These are phyloP conservation scores for Ustilaginoidea virens DNA, from an alignment of 2,329 filamentous ascomycete genomes.

Conservation along the genomic window DNA sequence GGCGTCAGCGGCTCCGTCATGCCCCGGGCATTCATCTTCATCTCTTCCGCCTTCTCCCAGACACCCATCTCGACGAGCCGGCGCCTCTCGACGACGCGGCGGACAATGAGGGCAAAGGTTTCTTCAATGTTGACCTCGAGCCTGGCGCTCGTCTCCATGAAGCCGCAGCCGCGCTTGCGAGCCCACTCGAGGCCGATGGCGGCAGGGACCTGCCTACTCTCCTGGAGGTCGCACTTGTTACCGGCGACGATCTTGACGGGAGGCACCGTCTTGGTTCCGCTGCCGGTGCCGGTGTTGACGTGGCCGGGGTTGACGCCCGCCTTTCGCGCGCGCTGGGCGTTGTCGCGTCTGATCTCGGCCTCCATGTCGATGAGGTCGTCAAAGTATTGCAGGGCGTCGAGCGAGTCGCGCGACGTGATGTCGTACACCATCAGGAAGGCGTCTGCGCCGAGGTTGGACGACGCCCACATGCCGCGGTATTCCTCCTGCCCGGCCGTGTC, in stretches of 20 bases:
- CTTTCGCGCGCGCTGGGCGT: conserved; percentile 35
- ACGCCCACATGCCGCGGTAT: conserved; percentile 76
- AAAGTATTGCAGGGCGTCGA: conserved; percentile 62
- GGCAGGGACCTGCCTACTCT: conserved; percentile 52
- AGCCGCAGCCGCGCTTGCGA: conserved; percentile 54
- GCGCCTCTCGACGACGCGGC: conserved; percentile 44
- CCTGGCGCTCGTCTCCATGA: conserved; percentile 79
- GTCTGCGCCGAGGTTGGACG: conserved; percentile 62
- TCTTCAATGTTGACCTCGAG: conserved; percentile 83
- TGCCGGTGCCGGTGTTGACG: conserved; percentile 14
- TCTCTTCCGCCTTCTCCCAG: conserved; percentile 21
- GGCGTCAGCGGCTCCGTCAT: conserved; percentile 44
- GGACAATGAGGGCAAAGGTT: conserved; percentile 60
- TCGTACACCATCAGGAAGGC: conserved; percentile 81
- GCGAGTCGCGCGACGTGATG: conserved; percentile 55
- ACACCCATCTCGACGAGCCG: conserved; percentile 32
- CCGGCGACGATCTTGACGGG: conserved; percentile 74
- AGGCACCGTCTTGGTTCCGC: conserved; percentile 36
- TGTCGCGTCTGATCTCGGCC: conserved; percentile 51
- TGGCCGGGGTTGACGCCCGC: conserved; percentile 21
- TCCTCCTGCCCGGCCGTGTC: conserved; percentile 85
- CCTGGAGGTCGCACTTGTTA: conserved; percentile 73
- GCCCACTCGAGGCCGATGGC: conserved; percentile 65
- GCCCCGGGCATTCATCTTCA: conserved; percentile 31
- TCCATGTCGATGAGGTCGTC: conserved; percentile 77